Conservation (phyloP, 257 asterid species). For the Thymus quinquecostatus region DNA sequence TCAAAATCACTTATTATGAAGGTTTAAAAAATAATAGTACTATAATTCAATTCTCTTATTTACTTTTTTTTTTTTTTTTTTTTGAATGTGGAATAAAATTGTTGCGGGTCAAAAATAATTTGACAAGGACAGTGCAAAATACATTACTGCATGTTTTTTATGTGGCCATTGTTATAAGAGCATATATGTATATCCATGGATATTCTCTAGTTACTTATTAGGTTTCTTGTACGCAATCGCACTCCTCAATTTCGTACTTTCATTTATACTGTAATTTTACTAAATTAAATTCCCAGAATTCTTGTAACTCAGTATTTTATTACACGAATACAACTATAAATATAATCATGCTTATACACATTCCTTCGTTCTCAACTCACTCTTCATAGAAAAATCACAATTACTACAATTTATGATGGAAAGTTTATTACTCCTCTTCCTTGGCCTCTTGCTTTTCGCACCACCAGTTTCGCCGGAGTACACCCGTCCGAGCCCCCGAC, state of each 20-base stretch:
- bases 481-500: constrained; percentile 69
- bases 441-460: constrained; percentile 23
- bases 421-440: constrained; percentile 25
- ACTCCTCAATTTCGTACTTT: constrained; percentile 1
- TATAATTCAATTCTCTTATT: no score
- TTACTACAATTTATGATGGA: no score
- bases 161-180: no score
- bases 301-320: neutral
- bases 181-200: no score
- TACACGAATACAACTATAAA: neutral
- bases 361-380: neutral
- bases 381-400: neutral
- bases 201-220: no score
- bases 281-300: neutral
- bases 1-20: no score
- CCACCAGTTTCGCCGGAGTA: constrained; percentile 51
- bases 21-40: no score
- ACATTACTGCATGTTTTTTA: no score
- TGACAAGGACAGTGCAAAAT: no score
- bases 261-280: neutral
- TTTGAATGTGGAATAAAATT: no score
- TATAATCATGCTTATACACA: neutral
- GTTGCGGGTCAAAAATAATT: no score
- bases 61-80: no score
- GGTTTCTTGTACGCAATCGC: constrained; percentile 47